Evolutionary conservation across 2,329 filamentous ascomycete genomes (phyloP).

Genomic region (Penicillium sp.): DNA sequence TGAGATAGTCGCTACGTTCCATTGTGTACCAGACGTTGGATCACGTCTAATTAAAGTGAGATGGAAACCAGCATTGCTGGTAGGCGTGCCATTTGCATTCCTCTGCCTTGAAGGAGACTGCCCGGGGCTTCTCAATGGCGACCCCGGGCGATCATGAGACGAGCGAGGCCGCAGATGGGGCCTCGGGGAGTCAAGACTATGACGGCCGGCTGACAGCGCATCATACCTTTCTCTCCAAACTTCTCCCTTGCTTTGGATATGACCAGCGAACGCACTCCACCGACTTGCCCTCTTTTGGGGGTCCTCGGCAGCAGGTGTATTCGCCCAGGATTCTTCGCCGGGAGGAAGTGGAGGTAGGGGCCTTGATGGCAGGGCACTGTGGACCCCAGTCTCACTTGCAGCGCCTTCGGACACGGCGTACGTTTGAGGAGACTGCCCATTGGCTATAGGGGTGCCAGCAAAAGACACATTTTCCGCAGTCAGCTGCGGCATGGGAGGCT

Average conservation of each 20-base stretch:
- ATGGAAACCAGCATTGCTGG: slow-evolving; percentile 33
- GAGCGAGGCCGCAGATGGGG: slow-evolving; percentile 27
- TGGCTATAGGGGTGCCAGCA: slow-evolving; percentile 16
- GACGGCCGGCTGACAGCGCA: slow-evolving; percentile 23
- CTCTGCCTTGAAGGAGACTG: slow-evolving; percentile 27
- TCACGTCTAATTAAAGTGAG: slow-evolving; percentile 72
- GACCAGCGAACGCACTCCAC: slow-evolving; percentile 33
- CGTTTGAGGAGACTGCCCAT: slow-evolving; percentile 2
- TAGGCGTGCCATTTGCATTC: slow-evolving; percentile 8
- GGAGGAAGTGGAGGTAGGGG: slow-evolving; percentile 33
- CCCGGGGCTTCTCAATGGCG: slow-evolving; percentile 28
- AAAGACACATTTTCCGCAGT: slow-evolving; percentile 26
- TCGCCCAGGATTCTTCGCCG: slow-evolving; percentile 21
- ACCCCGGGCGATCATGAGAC: slow-evolving; percentile 18
- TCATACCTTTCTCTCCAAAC: slow-evolving; percentile 28
- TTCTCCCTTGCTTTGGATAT: slow-evolving; percentile 23
- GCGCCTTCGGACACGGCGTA: background rate
- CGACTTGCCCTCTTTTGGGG: slow-evolving; percentile 23
- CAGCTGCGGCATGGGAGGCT: slow-evolving; percentile 16
- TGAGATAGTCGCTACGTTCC: slow-evolving; percentile 71
- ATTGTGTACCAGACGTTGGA: slow-evolving; percentile 67
- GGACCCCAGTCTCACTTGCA: background rate
- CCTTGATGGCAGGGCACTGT: slow-evolving; percentile 16
- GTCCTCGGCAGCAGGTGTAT: slow-evolving; percentile 6
- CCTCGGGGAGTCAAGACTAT: slow-evolving; percentile 33